phyloP scores from a whole-genome alignment of 78 protist species.

The Dictyostelium citrinum region DNA sequence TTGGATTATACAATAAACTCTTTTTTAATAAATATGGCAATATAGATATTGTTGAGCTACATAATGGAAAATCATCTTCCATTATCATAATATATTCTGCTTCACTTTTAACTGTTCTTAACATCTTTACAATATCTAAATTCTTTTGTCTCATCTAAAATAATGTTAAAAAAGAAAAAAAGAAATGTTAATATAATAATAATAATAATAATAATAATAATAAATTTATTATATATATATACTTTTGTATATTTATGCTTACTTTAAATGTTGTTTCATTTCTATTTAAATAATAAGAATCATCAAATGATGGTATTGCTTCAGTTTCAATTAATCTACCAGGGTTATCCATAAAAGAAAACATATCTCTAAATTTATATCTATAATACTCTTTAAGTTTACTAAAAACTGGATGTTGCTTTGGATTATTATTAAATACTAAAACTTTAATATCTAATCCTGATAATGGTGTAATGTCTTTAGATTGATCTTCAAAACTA shows the following conservation, averaged over 20 bases:
- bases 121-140: not conserved
- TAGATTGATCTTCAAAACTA: not conserved
- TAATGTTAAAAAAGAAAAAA: not conserved
- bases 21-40: slow-evolving; percentile 22
- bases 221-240: not conserved
- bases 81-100: slow-evolving; percentile 23
- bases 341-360: not conserved
- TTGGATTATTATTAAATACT: slow-evolving; percentile 6
- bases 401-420: not conserved
- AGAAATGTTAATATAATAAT: not conserved
- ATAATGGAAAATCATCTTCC: slow-evolving; percentile 25
- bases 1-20: not conserved
- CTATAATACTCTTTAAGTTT: slow-evolving; percentile 3
- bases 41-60: slow-evolving; percentile 7
- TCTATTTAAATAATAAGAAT: not conserved
- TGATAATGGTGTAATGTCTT: not conserved
- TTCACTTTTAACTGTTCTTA: not conserved
- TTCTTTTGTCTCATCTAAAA: slow-evolving; percentile 1
- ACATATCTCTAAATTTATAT: not conserved
- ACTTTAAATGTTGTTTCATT: not conserved
- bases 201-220: not conserved
- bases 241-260: not conserved
- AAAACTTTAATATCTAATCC: not conserved
- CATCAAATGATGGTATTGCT: not conserved
- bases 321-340: not conserved